phyloP scores from a whole-genome alignment of 129 eudicot species.

The Centella asiatica region DNA sequence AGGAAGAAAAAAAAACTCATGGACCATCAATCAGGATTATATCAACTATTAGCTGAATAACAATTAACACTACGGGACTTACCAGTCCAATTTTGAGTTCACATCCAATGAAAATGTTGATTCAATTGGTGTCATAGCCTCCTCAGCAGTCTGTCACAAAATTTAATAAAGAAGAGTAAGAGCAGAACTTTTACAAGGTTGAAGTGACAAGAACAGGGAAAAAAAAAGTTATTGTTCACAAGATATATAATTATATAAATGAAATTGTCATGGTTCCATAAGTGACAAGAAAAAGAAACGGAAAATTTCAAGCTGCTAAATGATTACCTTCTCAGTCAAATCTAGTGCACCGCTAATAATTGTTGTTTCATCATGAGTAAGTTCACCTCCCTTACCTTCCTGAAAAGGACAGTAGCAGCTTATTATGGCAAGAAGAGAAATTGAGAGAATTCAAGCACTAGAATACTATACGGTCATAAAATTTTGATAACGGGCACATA shows the following conservation, averaged over 20 bases:
- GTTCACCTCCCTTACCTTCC: conserved; percentile 99
- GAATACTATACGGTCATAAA: not conserved
- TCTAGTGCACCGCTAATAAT: conserved; percentile 97
- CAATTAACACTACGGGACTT: conserved; percentile 9
- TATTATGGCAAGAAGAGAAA: conserved; percentile 8
- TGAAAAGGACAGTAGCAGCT: conserved; percentile 14
- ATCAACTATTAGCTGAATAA: not conserved
- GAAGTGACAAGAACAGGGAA: not conserved
- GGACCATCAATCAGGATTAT: not conserved
- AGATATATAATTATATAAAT: not conserved
- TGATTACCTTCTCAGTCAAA: conserved; percentile 84
- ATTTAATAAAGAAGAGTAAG: not conserved
- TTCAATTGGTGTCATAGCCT: conserved; percentile 98
- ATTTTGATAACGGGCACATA: not conserved
- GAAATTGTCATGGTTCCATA: too few species aligned
- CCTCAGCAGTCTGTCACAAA: conserved; percentile 77
- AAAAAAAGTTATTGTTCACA: not conserved
- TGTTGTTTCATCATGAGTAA: conserved; percentile 93
- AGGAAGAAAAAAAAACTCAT: too few species aligned
- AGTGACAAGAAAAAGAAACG: too few species aligned
- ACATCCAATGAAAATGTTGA: conserved; percentile 97
- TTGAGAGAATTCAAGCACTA: not conserved
- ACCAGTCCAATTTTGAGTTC: conserved; percentile 92
- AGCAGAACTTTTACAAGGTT: not conserved
- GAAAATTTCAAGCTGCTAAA: not conserved